Evolutionary conservation across 2,329 filamentous ascomycete species (phyloP).

Genomic region (Hymenoscyphus fraxineus): DNA sequence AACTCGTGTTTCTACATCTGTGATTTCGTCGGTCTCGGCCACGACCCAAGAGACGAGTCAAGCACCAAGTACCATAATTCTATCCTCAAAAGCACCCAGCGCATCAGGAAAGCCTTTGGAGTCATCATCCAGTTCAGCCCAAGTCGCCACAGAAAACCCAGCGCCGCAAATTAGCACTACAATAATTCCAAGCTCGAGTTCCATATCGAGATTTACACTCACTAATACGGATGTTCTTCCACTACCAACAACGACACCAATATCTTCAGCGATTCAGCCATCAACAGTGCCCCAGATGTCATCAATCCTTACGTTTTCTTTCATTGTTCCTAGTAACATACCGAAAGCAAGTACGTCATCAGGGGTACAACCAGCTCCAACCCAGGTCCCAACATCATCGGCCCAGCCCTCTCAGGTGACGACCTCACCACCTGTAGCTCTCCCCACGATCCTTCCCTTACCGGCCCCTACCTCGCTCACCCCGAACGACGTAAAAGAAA

Average conservation of each 20-base stretch:
- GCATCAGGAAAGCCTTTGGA: background rate
- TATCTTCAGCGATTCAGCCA: background rate
- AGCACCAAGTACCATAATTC: background rate
- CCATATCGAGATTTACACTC: background rate
- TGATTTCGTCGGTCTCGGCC: background rate
- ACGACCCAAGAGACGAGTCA: background rate
- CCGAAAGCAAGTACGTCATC: background rate
- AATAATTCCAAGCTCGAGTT: background rate
- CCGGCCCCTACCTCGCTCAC: background rate
- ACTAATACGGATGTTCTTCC: background rate
- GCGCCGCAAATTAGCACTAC: background rate
- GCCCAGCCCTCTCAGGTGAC: background rate
- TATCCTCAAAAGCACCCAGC: background rate
- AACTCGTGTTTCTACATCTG: background rate
- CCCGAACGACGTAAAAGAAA: background rate
- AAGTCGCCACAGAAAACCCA: background rate
- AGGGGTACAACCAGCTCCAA: background rate
- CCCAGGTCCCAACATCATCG: background rate
- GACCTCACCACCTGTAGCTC: background rate
- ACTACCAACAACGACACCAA: background rate
- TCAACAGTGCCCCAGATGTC: background rate
- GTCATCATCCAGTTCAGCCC: background rate
- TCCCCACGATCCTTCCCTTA: background rate
- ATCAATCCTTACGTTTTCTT: background rate
- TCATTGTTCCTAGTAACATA: background rate